phyloP scores from a whole-genome alignment of 202 grass and related monocot genomes.

The Alloteropsis angusta region DNA sequence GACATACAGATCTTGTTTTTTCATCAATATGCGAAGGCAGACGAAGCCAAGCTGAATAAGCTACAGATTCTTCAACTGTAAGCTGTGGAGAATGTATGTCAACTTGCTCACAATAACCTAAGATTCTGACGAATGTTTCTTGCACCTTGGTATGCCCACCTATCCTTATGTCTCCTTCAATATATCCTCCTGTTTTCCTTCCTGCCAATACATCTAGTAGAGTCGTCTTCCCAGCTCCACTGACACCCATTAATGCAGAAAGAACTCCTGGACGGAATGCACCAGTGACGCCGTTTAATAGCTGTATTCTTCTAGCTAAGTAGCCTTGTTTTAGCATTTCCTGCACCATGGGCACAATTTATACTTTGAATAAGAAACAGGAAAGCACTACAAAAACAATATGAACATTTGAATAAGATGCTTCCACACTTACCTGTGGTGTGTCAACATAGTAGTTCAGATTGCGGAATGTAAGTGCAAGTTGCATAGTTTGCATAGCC shows the following conservation, averaged over 20 bases:
- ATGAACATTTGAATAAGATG: neutral
- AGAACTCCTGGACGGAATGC: constrained; percentile 56
- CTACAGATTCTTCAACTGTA: constrained; percentile 64
- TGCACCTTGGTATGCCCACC: constrained; percentile 70
- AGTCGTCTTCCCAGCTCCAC: constrained; percentile 69
- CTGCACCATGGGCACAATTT: constrained; percentile 14
- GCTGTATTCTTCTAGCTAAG: constrained; percentile 37
- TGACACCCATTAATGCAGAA: constrained; percentile 68
- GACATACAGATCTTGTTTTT: constrained; percentile 39
- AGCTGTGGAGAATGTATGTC: constrained; percentile 77
- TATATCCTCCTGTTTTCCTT: constrained; percentile 32
- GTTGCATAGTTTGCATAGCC: constrained; percentile 43
- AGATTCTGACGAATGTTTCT: constrained; percentile 69
- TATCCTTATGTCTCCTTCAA: constrained; percentile 65
- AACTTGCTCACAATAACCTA: constrained; percentile 69
- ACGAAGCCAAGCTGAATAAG: constrained; percentile 55
- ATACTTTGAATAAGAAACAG: neutral
- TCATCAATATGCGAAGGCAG: constrained; percentile 32
- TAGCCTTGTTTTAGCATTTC: constrained; percentile 67
- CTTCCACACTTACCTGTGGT: constrained; percentile 40
- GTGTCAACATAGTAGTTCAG: constrained; percentile 69
- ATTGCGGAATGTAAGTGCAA: constrained; percentile 50
- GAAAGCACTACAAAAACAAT: neutral
- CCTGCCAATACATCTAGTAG: constrained; percentile 70
- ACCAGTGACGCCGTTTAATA: constrained; percentile 50